phyloP scores from a whole-genome alignment of 257 asterid species.

The Fraxinus americana region DNA sequence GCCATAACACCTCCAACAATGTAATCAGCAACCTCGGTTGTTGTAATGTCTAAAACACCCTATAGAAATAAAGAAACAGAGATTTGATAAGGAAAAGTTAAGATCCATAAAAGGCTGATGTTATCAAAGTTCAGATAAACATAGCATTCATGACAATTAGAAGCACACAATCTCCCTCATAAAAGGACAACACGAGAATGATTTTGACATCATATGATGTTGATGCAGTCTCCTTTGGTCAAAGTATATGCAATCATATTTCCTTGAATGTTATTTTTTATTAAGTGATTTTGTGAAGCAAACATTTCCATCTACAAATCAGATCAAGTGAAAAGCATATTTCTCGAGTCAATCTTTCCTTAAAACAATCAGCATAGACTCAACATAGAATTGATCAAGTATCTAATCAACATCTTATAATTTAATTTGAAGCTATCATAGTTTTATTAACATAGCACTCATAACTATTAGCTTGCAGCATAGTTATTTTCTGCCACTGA shows the following conservation, averaged over 20 bases:
- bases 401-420: background rate
- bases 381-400: background rate
- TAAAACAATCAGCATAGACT: background rate
- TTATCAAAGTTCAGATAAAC: background rate
- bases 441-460: background rate
- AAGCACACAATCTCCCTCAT: background rate
- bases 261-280: background rate
- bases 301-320: constrained; percentile 13
- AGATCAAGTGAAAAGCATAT: constrained; percentile 6
- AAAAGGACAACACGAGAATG: background rate
- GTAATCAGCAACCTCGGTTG: constrained; percentile 94
- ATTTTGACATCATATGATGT: background rate
- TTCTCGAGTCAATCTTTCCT: constrained; percentile 2
- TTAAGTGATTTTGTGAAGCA: constrained; percentile 2
- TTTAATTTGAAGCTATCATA: background rate
- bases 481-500: background rate
- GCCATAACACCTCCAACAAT: constrained; percentile 96
- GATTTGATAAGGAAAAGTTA: background rate
- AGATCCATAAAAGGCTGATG: constrained; percentile 3
- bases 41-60: constrained; percentile 96
- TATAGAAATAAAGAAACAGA: constrained; percentile 28
- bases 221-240: background rate
- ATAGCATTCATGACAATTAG: constrained; percentile 4
- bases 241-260: background rate
- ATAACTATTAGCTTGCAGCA: background rate